Base-by-base conservation (phyloP, 2,329 filamentous ascomycete species). In the Didymosphaeria variabile region DNA sequence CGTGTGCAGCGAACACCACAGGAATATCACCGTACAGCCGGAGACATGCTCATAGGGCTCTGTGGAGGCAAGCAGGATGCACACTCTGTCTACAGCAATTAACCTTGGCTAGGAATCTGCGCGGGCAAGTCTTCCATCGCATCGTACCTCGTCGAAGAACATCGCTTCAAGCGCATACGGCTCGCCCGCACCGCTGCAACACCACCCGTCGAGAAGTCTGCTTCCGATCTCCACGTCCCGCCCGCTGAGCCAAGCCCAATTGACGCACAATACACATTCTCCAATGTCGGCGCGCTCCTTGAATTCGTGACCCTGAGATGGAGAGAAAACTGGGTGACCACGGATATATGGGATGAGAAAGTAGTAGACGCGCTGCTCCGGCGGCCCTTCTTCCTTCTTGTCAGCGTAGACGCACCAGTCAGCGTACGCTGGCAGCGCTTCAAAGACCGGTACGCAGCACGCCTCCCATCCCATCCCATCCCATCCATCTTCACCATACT, bases 101-200 rank as follows among this genome's bases (percentile, higher is more conserved):
- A 50, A 75, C 62, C 8, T 12, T 47, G 9, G 3, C 47, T 56
- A 95, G 94, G 92, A 73, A 94, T 97, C 72, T 98, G 94, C 82
- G 90, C 94, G 52, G 95, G 95, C 72, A 98, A 97, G 82, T 90
- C 89, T 75, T 92, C 93, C 10, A 92, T 98, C 66, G 93, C 93
- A 60, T 87, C 92, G 57, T 97, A 97, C 77, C 87, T 99, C 9
- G 87, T 94, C 66, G 87, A 93, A 65, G 87, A 94, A 66, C 91
- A 97, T 79, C 88, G 87, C 63, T 99, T 98, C 80, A 88, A 86
- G 62, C 87, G 87, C 50, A 85, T 97, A 59, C 85, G 87, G 69
- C 84, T 97, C 32, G 79, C 76, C 46, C 76, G 72, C 36, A 73
- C 70, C 15, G 67, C 73, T 51, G 60, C 71, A 19, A 80, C 78